Conservation (phyloP, 352 stramenopile genomes). For the Pythium periplocum region DNA sequence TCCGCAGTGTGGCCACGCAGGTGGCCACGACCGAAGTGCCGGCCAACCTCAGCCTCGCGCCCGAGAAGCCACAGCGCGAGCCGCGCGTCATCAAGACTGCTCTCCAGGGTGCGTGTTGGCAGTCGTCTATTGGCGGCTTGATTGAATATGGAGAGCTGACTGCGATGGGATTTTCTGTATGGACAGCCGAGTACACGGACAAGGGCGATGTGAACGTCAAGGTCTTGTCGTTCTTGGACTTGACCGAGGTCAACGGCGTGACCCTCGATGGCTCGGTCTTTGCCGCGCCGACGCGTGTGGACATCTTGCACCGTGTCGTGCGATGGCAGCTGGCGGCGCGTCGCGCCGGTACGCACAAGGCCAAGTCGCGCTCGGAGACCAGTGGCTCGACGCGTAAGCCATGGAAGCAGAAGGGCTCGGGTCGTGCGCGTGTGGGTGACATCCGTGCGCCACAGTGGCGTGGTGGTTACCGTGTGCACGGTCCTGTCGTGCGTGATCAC, state of each 20-base stretch:
- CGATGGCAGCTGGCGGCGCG: conserved; percentile 83
- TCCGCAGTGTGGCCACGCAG: conserved; percentile 30
- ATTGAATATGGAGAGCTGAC: conserved; percentile 1
- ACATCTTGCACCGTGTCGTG: conserved; percentile 87
- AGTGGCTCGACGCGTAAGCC: conserved; percentile 85
- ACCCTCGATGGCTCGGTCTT: conserved; percentile 74
- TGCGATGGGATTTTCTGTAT: not conserved
- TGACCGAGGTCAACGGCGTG: conserved; percentile 36
- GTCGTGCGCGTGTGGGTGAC: conserved; percentile 82
- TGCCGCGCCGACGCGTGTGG: conserved; percentile 63
- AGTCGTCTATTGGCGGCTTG: no score
- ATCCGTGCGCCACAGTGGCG: conserved; percentile 83
- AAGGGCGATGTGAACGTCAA: conserved; percentile 65
- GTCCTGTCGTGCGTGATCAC: conserved; percentile 79
- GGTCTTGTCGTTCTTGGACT: conserved; percentile 50
- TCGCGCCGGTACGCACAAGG: conserved; percentile 84
- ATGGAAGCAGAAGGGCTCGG: conserved; percentile 87
- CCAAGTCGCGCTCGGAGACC: conserved; percentile 84
- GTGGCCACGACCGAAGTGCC: conserved; percentile 28
- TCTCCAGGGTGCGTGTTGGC: conserved; percentile 30
- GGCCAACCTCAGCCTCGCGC: conserved; percentile 62
- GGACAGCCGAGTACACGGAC: conserved; percentile 33
- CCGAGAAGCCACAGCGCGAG: conserved; percentile 61
- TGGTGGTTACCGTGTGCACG: conserved; percentile 80
- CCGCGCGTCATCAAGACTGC: conserved; percentile 62